Base-by-base conservation (phyloP, 2,329 filamentous ascomycete species). In the Escovopsis sp. region DNA sequence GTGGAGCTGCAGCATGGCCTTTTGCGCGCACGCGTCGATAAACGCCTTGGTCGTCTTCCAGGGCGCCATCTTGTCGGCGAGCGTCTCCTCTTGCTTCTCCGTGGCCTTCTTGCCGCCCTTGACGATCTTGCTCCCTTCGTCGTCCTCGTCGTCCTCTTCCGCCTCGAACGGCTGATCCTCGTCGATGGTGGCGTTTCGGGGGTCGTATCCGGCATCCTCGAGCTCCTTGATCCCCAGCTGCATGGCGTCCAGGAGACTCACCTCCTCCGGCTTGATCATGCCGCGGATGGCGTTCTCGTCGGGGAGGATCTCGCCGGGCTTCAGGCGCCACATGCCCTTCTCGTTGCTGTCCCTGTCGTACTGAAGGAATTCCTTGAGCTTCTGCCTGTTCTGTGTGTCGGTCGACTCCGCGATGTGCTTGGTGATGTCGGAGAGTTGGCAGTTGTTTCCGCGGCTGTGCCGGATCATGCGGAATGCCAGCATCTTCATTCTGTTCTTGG, bases 21-120 rank as follows among this genome's bases (percentile, higher is more conserved):
- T 98, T 45, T 87, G 86, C 46, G 87, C 81, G 40, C 85, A 89
- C 1, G 91, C 91, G 50, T 95, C 84, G 45, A 95, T 75, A 62
- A 98, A 98, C 47, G 94, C 94, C 64, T 94, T 94, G 41, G 86
- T 94, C 0, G 87, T 89, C 53, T 89, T 86, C 91, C 91, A 98
- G 0, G 91, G 91, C 0, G 89, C 87, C 64, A 98, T 78, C 56
- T 88, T 85, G 59, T 89, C 79, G 41, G 93, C 86, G 10, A 93
- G 73, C 41, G 81, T 85, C 53, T 88, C 81, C 44, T 79, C 70
- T 26, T 67, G 64, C 45, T 70, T 70, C 44, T 78, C 65, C 10
- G 50, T 58, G 2, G 54, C 55, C 53, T 64, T 70, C 56, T 66
- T 70, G 33, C 55, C 52, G 5, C 57, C 60, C 49, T 67, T 66